Base-by-base conservation (phyloP, 768 basidiomycete species). In the Mycena galopus region DNA sequence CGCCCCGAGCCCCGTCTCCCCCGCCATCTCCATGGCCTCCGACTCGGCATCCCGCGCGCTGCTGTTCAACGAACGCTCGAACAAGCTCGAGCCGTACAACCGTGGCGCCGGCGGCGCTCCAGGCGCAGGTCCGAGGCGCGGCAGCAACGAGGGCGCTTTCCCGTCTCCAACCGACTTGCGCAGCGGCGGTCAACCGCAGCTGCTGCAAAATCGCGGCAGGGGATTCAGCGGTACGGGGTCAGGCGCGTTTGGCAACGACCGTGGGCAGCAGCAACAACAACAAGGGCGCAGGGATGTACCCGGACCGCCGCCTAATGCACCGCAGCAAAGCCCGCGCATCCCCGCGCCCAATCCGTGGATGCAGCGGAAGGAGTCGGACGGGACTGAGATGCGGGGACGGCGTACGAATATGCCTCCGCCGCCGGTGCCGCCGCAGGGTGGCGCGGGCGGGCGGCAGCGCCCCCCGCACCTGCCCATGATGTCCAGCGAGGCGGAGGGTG, bases 51-150 rank as follows among this genome's bases (percentile, higher is more conserved):
- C 93, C 37, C 89, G 94, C 50, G 92, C 67, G 19, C 27, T 92
- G 0, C 86, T 99, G n/a, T 99, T 98, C 86, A 99, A 99, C 78
- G 98, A 97, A 77, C 91, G 94, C 4, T 94, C 93, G 12, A 98
- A 98, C 78, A 88, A 91, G 73, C 82, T 98, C 67, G 97, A 99
- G 81, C 94, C 95, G 3, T 95, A 94, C 76, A 89, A 86, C 67
- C 88, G 86, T 74, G 70, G 83, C n/a, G 85, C 87, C 75, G 84
- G 86, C 42, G 74, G 86, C 39, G 74, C 83, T 64, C 82, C 81
- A 60, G 85, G 88, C 32, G 77, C 86, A 61, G 82, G 82, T 56
- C 78, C 84, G 50, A 86, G 88, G 71, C 86, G 88, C 73, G 82
- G 83, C 25, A 77, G 82, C 72, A 84, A 39, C 39, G 39, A 39